phyloP scores from a whole-genome alignment of 1,139 yeast species.

The Suhomyces yuchorum region DNA sequence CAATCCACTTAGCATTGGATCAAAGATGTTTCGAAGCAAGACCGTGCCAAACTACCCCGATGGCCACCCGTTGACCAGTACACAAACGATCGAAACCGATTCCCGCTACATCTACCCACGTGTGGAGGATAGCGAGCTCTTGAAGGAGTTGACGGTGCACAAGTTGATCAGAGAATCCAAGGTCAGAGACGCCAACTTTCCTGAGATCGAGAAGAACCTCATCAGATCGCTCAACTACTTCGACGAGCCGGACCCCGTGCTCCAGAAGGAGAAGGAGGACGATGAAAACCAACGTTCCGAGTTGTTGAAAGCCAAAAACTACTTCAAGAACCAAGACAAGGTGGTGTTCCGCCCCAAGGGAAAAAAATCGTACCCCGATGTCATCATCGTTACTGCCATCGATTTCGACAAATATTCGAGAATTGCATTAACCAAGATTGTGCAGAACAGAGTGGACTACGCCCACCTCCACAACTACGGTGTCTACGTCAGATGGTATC shows the following conservation, averaged over 20 bases:
- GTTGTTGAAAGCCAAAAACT: slow-evolving; percentile 51
- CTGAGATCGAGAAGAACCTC: slow-evolving; percentile 37
- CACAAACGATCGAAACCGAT: slow-evolving; percentile 42
- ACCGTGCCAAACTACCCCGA: slow-evolving; percentile 27
- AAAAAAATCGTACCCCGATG: slow-evolving; percentile 56
- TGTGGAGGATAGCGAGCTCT: slow-evolving; percentile 62
- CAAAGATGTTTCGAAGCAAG: slow-evolving; percentile 12
- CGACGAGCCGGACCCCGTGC: slow-evolving; percentile 47
- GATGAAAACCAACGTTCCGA: slow-evolving; percentile 41
- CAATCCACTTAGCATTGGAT: slow-evolving; percentile 24
- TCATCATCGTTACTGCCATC: slow-evolving; percentile 77
- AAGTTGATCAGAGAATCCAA: slow-evolving; percentile 50
- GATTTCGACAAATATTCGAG: slow-evolving; percentile 71
- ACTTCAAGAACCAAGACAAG: slow-evolving; percentile 67
- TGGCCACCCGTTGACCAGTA: slow-evolving; percentile 40
- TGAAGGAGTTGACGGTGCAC: slow-evolving; percentile 56
- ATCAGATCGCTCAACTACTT: slow-evolving; percentile 44
- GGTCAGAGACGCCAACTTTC: slow-evolving; percentile 39
- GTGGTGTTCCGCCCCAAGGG: slow-evolving; percentile 50
- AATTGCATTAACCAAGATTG: slow-evolving; percentile 61
- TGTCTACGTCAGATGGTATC: slow-evolving; percentile 76
- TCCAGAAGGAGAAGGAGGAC: slow-evolving; percentile 41
- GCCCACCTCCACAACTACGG: slow-evolving; percentile 78
- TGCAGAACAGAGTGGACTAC: slow-evolving; percentile 80
- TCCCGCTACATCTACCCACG: slow-evolving; percentile 65